Conservation (phyloP, 2,329 filamentous ascomycete genomes). For the Colletotrichum magnum region DNA sequence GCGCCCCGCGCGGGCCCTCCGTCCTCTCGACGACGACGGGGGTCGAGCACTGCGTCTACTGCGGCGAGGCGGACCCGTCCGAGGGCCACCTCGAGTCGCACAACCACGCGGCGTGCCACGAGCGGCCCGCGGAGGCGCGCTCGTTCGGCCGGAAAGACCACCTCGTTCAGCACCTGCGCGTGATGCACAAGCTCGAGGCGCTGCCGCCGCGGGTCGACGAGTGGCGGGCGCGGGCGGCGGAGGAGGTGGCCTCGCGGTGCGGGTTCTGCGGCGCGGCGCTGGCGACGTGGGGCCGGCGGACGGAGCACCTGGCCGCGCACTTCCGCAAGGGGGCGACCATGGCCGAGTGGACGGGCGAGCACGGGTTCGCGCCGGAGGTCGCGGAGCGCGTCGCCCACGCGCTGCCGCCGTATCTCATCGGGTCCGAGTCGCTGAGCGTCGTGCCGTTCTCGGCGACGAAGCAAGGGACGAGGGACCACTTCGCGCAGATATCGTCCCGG, state of each 20-base stretch:
- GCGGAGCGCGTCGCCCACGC: constrained; percentile 44
- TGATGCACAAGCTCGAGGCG: constrained; percentile 51
- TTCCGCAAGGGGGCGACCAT: constrained; percentile 47
- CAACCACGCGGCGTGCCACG: constrained; percentile 43
- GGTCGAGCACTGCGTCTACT: constrained; percentile 45
- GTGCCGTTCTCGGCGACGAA: constrained; percentile 48
- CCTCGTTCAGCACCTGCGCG: constrained; percentile 48
- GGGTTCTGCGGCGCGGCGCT: constrained; percentile 47
- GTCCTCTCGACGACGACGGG: constrained; percentile 43
- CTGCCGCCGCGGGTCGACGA: constrained; percentile 56
- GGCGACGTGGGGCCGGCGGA: constrained; percentile 46
- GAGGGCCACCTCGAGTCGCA: constrained; percentile 45
- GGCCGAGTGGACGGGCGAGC: constrained; percentile 48
- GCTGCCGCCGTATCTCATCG: constrained; percentile 47
- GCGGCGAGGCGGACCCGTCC: constrained; percentile 42
- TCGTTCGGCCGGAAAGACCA: constrained; percentile 50
- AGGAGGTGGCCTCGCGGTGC: constrained; percentile 46
- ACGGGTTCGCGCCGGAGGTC: constrained; percentile 45
- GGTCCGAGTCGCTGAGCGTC: constrained; percentile 41
- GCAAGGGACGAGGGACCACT: constrained; percentile 42
- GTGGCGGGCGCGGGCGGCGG: constrained; percentile 46
- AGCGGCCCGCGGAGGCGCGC: constrained; percentile 32
- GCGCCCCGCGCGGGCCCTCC: constrained; percentile 46
- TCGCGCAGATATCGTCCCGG: constrained; percentile 40
- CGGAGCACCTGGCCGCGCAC: constrained; percentile 48